Evolutionary conservation across 768 basidiomycete genomes (phyloP), one percentile per base, ranked within the genome.

Genomic region (Panaeolus papilionaceus): DNA sequence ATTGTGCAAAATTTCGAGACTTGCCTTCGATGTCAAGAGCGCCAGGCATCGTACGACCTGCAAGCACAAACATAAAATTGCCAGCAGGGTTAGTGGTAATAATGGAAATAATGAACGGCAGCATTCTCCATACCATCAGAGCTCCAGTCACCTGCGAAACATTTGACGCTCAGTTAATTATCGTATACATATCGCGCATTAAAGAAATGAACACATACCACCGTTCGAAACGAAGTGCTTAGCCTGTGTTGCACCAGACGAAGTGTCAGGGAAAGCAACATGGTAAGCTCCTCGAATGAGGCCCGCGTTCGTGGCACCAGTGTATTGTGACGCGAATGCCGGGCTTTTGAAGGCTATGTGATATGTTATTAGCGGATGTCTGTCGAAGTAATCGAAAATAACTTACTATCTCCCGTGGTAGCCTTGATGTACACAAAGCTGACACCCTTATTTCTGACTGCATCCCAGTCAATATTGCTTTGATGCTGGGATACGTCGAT

Each of bases 241-340:
- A 7, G 88, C 89, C 71, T 91, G 90, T 10, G 80, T 73, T 0
- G 87, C 87, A 37, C 89, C 89, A 37, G 82, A 81, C 23, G 84
- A 84, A 18, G 58, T 44, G 69, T 84, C 82, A 0, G 88, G 89
- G 66, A 78, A 86, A 1, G 88, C 88, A 68, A 87, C 89, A 73
- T 89, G 88, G 73, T 89, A 89, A n/a, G 75, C 75, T 2, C 90
- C 90, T 20, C 88, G 84, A 58, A 89, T 89, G 65, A 90, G 75
- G 16, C 83, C 83, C 3, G 81, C 83, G 39, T 83, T 79, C 0
- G 86, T 87, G 2, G 88, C 87, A 16, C 88, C 87, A 1, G 67
- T 82, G 71, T 88, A 90, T 70, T 90, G 82, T 66, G 72, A 72
- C 51, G 78, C 79, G 76, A 89, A 89, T 11, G 75, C 45, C 0